Base-by-base conservation (phyloP, 371 early-diverging fungal species). In the Mucor plumbeus region DNA sequence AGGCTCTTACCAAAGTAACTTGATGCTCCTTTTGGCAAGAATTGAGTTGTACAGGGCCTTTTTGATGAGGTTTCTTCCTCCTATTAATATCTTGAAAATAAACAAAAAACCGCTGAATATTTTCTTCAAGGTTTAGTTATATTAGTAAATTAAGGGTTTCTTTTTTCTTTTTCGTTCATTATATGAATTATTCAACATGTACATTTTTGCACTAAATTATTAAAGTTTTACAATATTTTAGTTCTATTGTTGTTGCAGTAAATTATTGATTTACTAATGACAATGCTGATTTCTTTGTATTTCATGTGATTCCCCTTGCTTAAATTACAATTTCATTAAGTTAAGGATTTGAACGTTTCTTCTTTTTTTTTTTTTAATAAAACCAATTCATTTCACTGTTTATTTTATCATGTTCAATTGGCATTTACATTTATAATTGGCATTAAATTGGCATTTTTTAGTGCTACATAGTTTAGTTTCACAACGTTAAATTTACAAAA, bases 1-100 rank as follows among this genome's bases (percentile, higher is more conserved):
- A n/a, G 4, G 56, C 17, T 17, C 56, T 56, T 56, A 36, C 56
- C 56, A 56, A 56, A 56, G 56, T 56, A 56, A 36, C 56, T 56
- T 56, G 56, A n/a, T 56, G 56, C 56, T 56, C 56, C 56, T 56
- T 56, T 56, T 36, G 36, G 56, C 11, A 56, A 54, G 26, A 54
- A 54, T 47, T 17, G 47, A 47, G 47, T 47, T 19, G 47, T 47
- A 47, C 47, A 47, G 47, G 17, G 17, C 19, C 47, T 47, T n/a
- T 44, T 17, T 0, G 5, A 26, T 26, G 38, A 38, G 5, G 21
- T 9, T 31, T 53, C 21, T 53, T 26, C 13, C 26, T 53, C 53
- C 53, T 53, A 53, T 53, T 31, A 53, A 53, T 31, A 53, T 7
- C 21, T 47, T 4, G 19, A 17, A 19, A 47, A 47, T 47, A 47